Evolutionary conservation across 768 basidiomycete species (phyloP), one percentile per base, ranked within the genome.

Genomic region (Lepiota brunneoincarnata): DNA sequence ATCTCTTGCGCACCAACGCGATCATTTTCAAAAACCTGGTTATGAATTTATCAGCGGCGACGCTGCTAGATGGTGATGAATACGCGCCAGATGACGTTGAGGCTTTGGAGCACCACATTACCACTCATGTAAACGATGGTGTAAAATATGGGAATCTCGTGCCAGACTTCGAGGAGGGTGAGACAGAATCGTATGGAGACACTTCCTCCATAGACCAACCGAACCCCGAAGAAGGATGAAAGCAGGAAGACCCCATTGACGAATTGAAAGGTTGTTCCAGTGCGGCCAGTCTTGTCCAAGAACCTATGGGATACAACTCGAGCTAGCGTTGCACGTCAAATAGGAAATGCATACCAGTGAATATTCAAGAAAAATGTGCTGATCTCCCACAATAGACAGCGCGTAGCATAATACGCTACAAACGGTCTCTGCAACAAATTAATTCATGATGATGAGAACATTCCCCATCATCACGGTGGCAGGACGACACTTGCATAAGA

Each of bases 331-430:
- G 24, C 18, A 26, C 4, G n/a, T 31, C 43, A 15, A 12, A 38
- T 10, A 12, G 18, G n/a, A 18, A 15, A n/a, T 37, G 54, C 74
- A 56, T 59, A 92, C 91, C 91, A 93, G 58, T 94, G 91, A 51
- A 90, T 82, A 61, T 96, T 89, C 58, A 96, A 74, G 70, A 95
- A 93, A 54, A 93, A 81, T 0, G 93, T 95, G 72, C 86, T 89
- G 17, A 82, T 73, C 70, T 93, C 93, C 92, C 91, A 93, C 10
- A 93, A 72, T 26, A 95, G 71, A 70, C 88, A 94, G 14, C 89
- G 78, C 2, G 83, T 74, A 12, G 78, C 88, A 61, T 85, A 93
- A 67, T 92, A 95, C 6, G 86, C 82, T 37, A 89, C 73, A 68
- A 93, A 93, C 4, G 93, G 82, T 63, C 73, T 81, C 84, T 85